Conservation (phyloP, 164 flowering plant species). For the Berberis thunbergii region DNA sequence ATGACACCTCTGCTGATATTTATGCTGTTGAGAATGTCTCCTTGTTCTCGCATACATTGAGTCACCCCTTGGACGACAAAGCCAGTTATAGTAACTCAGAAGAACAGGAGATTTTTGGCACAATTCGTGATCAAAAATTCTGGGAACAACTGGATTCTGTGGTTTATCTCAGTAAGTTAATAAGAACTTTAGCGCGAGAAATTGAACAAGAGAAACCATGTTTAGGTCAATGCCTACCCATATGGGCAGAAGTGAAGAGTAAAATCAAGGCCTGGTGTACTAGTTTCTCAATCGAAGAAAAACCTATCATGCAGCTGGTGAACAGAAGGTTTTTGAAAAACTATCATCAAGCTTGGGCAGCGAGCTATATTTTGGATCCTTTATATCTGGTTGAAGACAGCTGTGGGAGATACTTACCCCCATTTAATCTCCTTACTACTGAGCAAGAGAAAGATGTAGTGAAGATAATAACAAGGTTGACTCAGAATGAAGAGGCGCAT, state of each 20-base stretch:
- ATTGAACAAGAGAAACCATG: constrained; percentile 13
- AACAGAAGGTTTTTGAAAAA: constrained; percentile 24
- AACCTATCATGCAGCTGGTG: constrained; percentile 22
- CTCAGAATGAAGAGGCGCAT: constrained; percentile 47
- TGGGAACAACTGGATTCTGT: constrained; percentile 18
- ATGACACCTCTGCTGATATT: no score
- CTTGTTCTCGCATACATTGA: neutral
- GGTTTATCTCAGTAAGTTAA: constrained; percentile 13
- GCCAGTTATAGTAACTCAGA: constrained; percentile 7
- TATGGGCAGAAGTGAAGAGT: constrained; percentile 21
- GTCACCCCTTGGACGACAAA: constrained; percentile 6
- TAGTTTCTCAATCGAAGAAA: constrained; percentile 14
- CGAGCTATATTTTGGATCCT: constrained; percentile 61
- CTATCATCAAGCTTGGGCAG: constrained; percentile 69
- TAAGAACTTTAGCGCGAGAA: constrained; percentile 12
- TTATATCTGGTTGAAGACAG: constrained; percentile 37
- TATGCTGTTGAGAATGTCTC: no score
- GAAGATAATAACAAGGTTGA: constrained; percentile 43
- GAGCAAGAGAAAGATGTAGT: constrained; percentile 69
- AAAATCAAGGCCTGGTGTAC: constrained; percentile 18
- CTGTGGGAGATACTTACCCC: constrained; percentile 59
- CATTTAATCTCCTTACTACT: constrained; percentile 44
- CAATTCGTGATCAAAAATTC: constrained; percentile 36
- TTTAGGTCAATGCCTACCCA: constrained; percentile 23
- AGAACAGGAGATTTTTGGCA: constrained; percentile 31